Evolutionary conservation across 2,329 filamentous ascomycete genomes (phyloP).

Genomic region (Colletotrichum tofieldiae): DNA sequence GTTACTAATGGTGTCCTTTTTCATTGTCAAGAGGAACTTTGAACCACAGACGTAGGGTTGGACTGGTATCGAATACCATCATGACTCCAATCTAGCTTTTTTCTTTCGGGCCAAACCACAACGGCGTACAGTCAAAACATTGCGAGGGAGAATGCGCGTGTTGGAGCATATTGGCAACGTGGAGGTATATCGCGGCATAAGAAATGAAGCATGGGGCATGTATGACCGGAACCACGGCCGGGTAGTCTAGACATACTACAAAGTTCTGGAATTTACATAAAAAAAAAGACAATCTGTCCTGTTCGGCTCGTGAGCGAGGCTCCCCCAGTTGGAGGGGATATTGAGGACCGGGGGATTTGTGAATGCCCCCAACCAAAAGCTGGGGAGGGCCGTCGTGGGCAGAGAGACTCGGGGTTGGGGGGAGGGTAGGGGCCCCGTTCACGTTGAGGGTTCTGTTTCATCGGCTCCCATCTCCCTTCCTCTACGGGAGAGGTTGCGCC

Average conservation of each 20-base stretch:
- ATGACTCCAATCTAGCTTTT: too few species aligned
- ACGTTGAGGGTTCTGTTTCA: conserved; percentile 34
- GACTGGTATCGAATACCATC: not conserved
- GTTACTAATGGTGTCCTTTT: conserved; percentile 43
- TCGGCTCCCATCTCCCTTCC: conserved; percentile 28
- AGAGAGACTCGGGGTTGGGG: not conserved
- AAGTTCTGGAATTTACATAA: conserved; percentile 25
- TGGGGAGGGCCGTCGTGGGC: conserved; percentile 28
- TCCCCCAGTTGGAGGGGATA: conserved; percentile 17
- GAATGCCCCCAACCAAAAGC: conserved; percentile 29
- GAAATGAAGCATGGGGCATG: not conserved
- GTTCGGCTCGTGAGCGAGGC: conserved; percentile 22
- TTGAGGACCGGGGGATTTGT: conserved; percentile 16
- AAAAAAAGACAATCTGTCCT: conserved; percentile 24
- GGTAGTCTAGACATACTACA: conserved; percentile 9
- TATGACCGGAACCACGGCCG: not conserved
- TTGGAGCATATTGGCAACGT: not conserved
- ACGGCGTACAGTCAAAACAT: not conserved
- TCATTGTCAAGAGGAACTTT: conserved; percentile 44
- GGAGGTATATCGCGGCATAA: not conserved
- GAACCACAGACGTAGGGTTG: not conserved
- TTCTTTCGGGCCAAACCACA: not conserved
- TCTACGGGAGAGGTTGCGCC: not conserved
- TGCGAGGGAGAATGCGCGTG: too few species aligned
- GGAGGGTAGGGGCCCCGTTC: conserved; percentile 18